Evolutionary conservation across 2,329 filamentous ascomycete species (phyloP).

Genomic region (Pseudogymnoascus sp.): DNA sequence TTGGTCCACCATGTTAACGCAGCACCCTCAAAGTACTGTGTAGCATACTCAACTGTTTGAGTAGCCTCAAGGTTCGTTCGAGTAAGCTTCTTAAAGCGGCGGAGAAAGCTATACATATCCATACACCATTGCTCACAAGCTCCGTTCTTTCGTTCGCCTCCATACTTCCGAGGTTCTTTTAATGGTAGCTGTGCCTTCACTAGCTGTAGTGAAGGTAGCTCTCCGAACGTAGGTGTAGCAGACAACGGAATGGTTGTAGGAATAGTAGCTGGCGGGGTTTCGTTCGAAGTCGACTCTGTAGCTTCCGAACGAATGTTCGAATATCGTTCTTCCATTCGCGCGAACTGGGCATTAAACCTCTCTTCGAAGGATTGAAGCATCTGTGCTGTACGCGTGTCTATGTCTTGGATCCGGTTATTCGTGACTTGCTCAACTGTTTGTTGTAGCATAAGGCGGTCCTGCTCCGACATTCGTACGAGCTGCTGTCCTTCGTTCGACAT

Average conservation of each 20-base stretch:
- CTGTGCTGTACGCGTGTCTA: background rate
- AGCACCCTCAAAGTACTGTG: background rate
- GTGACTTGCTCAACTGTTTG: background rate
- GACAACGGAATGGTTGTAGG: background rate
- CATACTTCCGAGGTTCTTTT: background rate
- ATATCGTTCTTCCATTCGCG: no score
- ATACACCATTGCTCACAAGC: background rate
- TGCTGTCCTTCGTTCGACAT: background rate
- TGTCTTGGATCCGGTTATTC: background rate
- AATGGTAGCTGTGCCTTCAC: background rate
- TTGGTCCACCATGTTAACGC: background rate
- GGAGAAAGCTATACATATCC: background rate
- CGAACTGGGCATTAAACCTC: no score
- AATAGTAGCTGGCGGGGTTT: background rate
- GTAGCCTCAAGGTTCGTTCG: background rate
- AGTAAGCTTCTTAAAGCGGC: background rate
- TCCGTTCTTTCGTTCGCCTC: background rate
- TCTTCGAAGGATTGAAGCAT: no score
- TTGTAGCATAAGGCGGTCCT: background rate
- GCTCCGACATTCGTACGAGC: background rate
- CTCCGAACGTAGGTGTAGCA: no score
- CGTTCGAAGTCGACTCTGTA: background rate
- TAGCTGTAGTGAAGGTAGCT: no score
- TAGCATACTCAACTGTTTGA: background rate
- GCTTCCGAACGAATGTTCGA: background rate